Conservation (phyloP, 2,329 filamentous ascomycete genomes). For the Onygenales sp. region DNA sequence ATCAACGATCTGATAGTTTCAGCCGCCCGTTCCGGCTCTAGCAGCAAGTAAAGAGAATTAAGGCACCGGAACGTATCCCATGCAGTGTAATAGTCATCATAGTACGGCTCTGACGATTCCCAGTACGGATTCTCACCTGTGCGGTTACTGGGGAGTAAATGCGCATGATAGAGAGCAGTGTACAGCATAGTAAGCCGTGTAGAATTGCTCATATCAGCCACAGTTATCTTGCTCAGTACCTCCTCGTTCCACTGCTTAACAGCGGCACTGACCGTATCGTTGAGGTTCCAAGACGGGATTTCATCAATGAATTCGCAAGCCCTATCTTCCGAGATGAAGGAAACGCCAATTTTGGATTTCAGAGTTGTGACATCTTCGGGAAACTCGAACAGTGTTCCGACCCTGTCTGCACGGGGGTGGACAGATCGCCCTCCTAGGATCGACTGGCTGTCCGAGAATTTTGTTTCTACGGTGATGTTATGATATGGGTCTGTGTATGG, state of each 20-base stretch:
- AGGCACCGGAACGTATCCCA: slow-evolving; percentile 59
- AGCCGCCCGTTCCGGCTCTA: slow-evolving; percentile 54
- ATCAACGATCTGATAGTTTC: slow-evolving; percentile 59
- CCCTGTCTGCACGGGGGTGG: slow-evolving; percentile 40
- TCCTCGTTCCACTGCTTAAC: slow-evolving; percentile 51
- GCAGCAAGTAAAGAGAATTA: slow-evolving; percentile 55
- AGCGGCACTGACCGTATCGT: slow-evolving; percentile 41
- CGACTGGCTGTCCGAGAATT: background rate
- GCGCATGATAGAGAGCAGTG: slow-evolving; percentile 1
- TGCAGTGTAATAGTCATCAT: slow-evolving; percentile 60
- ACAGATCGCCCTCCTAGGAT: slow-evolving; percentile 34
- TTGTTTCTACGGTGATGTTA: too few relatives aligned
- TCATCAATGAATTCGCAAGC: slow-evolving; percentile 61
- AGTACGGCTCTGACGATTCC: slow-evolving; percentile 57
- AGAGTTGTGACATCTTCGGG: slow-evolving; percentile 44
- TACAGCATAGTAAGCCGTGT: slow-evolving; percentile 48
- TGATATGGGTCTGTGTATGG: too few relatives aligned
- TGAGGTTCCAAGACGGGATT: slow-evolving; percentile 55
- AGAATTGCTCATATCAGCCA: slow-evolving; percentile 10
- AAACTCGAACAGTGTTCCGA: slow-evolving; percentile 52
- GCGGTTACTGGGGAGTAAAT: slow-evolving; percentile 53
- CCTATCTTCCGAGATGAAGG: slow-evolving; percentile 54
- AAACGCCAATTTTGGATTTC: slow-evolving; percentile 54
- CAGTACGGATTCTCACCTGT: slow-evolving; percentile 63
- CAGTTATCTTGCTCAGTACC: slow-evolving; percentile 36